Conservation (phyloP, 1,284 basidiomycete genomes). For the Trichosporon sp. region DNA sequence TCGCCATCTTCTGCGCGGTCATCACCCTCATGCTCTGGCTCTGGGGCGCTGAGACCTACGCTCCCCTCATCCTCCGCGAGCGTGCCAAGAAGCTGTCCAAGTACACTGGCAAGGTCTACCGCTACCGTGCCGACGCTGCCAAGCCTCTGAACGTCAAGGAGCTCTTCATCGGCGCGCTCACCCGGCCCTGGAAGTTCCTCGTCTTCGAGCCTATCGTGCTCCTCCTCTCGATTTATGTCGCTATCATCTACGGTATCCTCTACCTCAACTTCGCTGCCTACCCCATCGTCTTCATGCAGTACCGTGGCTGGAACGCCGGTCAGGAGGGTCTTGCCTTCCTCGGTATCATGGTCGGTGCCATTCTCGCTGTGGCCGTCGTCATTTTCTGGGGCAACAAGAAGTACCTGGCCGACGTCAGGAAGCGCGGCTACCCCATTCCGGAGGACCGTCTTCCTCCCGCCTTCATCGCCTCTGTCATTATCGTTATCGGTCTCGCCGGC, state of each 20-base stretch:
- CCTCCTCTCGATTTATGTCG: conserved; percentile 55
- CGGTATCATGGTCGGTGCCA: conserved; percentile 61
- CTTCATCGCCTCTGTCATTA: conserved; percentile 46
- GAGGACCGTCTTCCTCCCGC: conserved; percentile 60
- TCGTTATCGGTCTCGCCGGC: conserved; percentile 48
- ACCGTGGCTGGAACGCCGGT: conserved; percentile 60
- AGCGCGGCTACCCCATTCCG: conserved; percentile 54
- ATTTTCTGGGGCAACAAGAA: conserved; percentile 53
- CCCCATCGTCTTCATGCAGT: conserved; percentile 61
- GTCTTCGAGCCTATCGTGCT: conserved; percentile 52
- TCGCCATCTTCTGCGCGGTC: conserved; percentile 53
- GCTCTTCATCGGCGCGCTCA: conserved; percentile 48
- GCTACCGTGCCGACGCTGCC: conserved; percentile 51
- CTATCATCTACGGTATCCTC: conserved; percentile 54
- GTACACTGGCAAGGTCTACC: conserved; percentile 49
- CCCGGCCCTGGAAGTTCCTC: conserved; percentile 52
- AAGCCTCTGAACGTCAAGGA: conserved; percentile 34
- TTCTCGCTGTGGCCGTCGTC: conserved; percentile 58
- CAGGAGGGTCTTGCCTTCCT: conserved; percentile 63
- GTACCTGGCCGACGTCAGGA: conserved; percentile 58
- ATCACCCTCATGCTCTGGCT: conserved; percentile 26
- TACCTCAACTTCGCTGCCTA: conserved; percentile 47
- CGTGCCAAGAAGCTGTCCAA: conserved; percentile 45
- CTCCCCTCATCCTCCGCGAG: conserved; percentile 48
- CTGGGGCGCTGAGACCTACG: conserved; percentile 51